These are phyloP conservation scores for Euclidium syriacum DNA, from an alignment of 345 rosid species.

Conservation along the genomic window DNA sequence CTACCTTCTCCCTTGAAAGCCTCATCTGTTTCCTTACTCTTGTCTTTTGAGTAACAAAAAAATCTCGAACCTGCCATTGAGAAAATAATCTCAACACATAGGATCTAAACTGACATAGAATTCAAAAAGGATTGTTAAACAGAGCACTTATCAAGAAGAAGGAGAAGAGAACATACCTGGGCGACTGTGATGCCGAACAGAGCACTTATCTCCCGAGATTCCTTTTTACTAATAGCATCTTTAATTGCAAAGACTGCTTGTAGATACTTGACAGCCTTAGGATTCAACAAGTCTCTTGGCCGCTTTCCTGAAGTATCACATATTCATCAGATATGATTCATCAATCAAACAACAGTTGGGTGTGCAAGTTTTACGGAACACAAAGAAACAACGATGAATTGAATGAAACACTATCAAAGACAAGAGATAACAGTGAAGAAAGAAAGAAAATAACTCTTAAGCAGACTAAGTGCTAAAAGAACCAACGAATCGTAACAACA, in stretches of 20 bases:
- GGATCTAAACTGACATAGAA: neutral
- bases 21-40: slow-evolving; percentile 82
- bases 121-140: neutral
- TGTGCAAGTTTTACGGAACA: neutral
- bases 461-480: neutral
- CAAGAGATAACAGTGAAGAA: neutral
- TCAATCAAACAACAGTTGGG: neutral
- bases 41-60: slow-evolving; percentile 75
- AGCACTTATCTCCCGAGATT: slow-evolving; percentile 91
- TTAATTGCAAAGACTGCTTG: slow-evolving; percentile 85
- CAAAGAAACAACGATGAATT: neutral
- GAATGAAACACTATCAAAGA: neutral
- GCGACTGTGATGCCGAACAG: slow-evolving; percentile 78
- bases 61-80: slow-evolving; percentile 69
- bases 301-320: slow-evolving; percentile 68
- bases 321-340: slow-evolving; percentile 2
- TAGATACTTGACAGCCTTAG: slow-evolving; percentile 91
- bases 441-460: neutral
- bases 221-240: slow-evolving; percentile 93
- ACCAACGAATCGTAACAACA: slow-evolving; percentile 4
- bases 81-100: slow-evolving; percentile 2
- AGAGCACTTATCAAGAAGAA: neutral
- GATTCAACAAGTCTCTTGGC: slow-evolving; percentile 92
- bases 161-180: slow-evolving; percentile 51
- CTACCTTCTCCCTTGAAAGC: slow-evolving; percentile 70